These are phyloP conservation scores for Solanum etuberosum DNA, from an alignment of 257 asterid genomes.

Conservation along the genomic window DNA sequence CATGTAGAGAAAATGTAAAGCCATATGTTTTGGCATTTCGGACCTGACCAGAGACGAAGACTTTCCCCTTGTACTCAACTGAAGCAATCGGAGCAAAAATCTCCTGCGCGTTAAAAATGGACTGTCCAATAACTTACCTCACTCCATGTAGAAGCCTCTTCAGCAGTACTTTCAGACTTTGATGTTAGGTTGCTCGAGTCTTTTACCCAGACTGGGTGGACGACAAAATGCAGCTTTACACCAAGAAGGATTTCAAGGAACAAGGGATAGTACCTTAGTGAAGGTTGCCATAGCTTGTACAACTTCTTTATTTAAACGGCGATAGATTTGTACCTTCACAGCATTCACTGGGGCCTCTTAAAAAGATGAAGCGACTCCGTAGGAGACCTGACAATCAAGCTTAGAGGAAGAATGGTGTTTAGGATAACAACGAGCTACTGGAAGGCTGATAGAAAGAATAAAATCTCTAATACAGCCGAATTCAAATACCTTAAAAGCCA, in stretches of 20 bases:
- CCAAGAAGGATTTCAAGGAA: background rate
- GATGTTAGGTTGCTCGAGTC: background rate
- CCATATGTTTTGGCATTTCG: background rate
- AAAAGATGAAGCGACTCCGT: background rate
- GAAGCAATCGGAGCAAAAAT: slow-evolving; percentile 51
- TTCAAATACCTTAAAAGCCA: slow-evolving; percentile 9
- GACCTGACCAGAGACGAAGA: slow-evolving; percentile 67
- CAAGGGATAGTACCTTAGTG: slow-evolving; percentile 38
- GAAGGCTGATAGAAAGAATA: background rate
- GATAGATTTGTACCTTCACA: background rate
- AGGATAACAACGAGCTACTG: background rate
- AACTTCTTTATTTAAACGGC: background rate
- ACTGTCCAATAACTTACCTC: slow-evolving; percentile 6
- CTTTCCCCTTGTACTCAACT: slow-evolving; percentile 43
- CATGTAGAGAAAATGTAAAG: background rate
- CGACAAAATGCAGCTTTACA: background rate
- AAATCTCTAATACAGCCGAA: background rate
- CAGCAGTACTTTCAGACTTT: background rate
- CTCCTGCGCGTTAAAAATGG: slow-evolving; percentile 9
- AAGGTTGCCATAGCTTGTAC: slow-evolving; percentile 18
- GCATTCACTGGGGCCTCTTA: background rate
- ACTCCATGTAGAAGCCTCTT: background rate
- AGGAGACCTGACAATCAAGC: background rate
- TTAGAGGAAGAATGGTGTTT: background rate
- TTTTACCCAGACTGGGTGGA: background rate